These are phyloP conservation scores for Dactylellina drechsleri DNA, from an alignment of 2,329 filamentous ascomycete species.

Conservation along the genomic window DNA sequence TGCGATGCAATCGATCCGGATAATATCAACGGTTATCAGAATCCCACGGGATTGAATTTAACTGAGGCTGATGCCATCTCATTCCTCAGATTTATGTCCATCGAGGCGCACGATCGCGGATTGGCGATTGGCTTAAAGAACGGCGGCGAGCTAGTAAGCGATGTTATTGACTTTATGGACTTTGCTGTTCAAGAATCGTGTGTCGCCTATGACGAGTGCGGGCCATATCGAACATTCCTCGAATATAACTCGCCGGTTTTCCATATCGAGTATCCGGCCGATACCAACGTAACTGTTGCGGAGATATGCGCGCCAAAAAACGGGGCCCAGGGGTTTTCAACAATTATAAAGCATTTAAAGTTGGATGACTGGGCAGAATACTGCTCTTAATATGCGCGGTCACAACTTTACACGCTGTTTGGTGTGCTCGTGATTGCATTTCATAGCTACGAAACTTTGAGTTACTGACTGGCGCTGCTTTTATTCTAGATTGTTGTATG, in stretches of 20 bases:
- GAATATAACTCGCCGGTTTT: constrained; percentile 74
- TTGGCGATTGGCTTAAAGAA: constrained; percentile 77
- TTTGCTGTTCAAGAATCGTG: constrained; percentile 79
- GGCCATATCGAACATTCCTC: constrained; percentile 69
- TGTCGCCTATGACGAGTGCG: constrained; percentile 70
- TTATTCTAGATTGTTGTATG: no score
- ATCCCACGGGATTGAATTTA: constrained; percentile 71
- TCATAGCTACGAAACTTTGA: not conserved
- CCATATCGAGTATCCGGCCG: constrained; percentile 75
- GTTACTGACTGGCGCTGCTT: no score
- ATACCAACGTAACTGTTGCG: constrained; percentile 62
- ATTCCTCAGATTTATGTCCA: constrained; percentile 71
- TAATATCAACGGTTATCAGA: constrained; percentile 75
- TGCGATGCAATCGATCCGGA: constrained; percentile 77
- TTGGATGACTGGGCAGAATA: constrained; percentile 72
- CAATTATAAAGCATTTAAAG: constrained; percentile 73
- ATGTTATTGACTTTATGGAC: constrained; percentile 64
- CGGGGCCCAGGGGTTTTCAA: constrained; percentile 68
- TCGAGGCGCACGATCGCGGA: constrained; percentile 66
- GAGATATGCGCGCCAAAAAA: constrained; percentile 65
- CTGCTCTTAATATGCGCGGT: constrained; percentile 61
- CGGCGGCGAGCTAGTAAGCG: constrained; percentile 69
- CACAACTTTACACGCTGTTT: no score
- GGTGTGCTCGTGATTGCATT: not conserved
- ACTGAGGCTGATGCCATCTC: constrained; percentile 69